Evolutionary conservation across 169 alveolate genomes (phyloP), one percentile per base, ranked within the genome.

Genomic region (Eimeria necatrix): DNA sequence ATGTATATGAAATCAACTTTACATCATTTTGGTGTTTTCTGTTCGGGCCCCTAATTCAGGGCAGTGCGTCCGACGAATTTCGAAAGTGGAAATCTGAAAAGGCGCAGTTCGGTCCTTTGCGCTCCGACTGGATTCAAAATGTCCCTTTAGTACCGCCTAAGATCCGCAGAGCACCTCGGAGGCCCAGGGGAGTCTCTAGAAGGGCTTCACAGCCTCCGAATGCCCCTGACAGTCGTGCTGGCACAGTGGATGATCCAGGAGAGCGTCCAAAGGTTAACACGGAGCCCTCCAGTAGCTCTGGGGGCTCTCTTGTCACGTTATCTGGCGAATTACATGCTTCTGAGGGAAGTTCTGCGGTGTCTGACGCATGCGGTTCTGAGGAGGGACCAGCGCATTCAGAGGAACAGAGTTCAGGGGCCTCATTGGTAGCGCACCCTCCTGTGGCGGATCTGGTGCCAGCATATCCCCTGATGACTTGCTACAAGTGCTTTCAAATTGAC

Each of bases 401-500:
- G 41, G 41, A 32, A 32, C 41, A 32, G 41, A 32, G 41, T 32
- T 41, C 12, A 71, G 49, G 83, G 83, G 85, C 60, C 85, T n/a
- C 85, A 49, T 74, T 48, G 85, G 78, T 41, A 48, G 78, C 73
- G 41, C 41, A 32, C 41, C 41, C 41, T 3, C 52, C 83, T 71
- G 18, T 10, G 52, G 51, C 51, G 83, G 53, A 48, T 16, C 24
- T 80, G 60, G 78, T 32, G 10, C 90, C 83, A 18, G 76, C 83
- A 41, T 61, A 91, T 56, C 95, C 94, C 8, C 22, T 96, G 56
- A 96, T 97, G 89, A 96, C 97, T 0, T 96, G 97, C 48, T 96
- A 97, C 96, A 97, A 97, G 95, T 74, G 97, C 8, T 85, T 97
- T 56, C 91, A 78, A 26, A 49, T 97, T 1, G 96, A 97, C 91